Conservation (phyloP, 2,329 filamentous ascomycete genomes). For the Xylaria sp. region DNA sequence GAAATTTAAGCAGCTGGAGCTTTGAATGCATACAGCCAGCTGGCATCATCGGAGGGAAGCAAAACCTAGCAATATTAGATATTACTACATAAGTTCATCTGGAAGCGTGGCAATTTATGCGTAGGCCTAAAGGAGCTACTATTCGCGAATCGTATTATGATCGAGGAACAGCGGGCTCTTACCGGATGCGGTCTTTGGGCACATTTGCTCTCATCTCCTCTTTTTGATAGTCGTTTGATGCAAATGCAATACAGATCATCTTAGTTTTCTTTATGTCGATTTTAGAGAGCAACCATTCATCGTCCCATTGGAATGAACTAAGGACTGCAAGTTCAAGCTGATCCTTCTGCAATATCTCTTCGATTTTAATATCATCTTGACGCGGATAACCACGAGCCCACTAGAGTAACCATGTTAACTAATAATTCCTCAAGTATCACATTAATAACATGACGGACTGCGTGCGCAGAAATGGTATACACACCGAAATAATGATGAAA, state of each 20-base stretch:
- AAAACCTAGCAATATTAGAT: slow-evolving; percentile 59
- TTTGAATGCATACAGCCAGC: slow-evolving; percentile 92
- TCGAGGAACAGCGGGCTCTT: background rate
- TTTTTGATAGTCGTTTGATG: slow-evolving; percentile 63
- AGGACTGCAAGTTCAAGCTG: slow-evolving; percentile 81
- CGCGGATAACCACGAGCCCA: slow-evolving; percentile 74
- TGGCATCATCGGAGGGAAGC: slow-evolving; percentile 84
- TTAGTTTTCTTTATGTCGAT: slow-evolving; percentile 70
- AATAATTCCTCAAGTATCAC: background rate
- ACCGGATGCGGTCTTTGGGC: slow-evolving; percentile 63
- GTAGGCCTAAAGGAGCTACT: background rate
- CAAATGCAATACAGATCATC: slow-evolving; percentile 70
- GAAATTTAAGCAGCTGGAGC: slow-evolving; percentile 86
- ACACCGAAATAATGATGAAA: background rate
- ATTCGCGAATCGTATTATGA: background rate
- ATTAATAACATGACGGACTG: background rate
- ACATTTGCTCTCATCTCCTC: slow-evolving; percentile 61
- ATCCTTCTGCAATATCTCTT: slow-evolving; percentile 76
- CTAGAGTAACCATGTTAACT: slow-evolving; percentile 17
- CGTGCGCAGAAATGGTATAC: background rate
- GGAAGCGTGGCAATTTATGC: background rate
- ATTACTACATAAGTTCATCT: background rate
- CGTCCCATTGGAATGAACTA: slow-evolving; percentile 89
- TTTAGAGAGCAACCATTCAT: slow-evolving; percentile 81
- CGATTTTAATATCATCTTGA: slow-evolving; percentile 83